Percentiles rank a stretch among this genome's conserved stretches.
Evolutionary conservation across 768 basidiomycete species (phyloP).

Genomic region (Asterophora lycoperdoides): DNA sequence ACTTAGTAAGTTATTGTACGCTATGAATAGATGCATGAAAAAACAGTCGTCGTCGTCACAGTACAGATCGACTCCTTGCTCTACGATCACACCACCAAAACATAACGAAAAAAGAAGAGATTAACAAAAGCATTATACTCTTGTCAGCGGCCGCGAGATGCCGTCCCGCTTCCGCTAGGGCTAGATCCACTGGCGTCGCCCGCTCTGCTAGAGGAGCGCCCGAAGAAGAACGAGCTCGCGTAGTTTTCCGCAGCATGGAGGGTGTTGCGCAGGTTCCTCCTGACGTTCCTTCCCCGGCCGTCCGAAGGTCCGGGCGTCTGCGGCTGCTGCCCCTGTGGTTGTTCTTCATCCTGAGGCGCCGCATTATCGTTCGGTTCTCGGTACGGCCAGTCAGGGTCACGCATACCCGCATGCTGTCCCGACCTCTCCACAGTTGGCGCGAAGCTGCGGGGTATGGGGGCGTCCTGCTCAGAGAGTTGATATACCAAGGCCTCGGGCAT

Average conservation of each 20-base stretch:
- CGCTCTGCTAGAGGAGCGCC: conserved; percentile 35
- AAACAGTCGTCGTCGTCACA: neutral
- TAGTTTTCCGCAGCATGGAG: conserved; percentile 69
- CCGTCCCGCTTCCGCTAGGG: conserved; percentile 9
- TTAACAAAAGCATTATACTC: neutral
- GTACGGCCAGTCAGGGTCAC: conserved; percentile 36
- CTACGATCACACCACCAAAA: neutral
- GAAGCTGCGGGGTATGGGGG: no score
- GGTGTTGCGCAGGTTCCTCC: conserved; percentile 62
- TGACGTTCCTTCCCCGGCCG: conserved; percentile 55
- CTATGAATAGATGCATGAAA: conserved; percentile 3
- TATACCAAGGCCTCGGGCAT: no score
- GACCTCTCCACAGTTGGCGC: no score
- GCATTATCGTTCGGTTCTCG: conserved; percentile 34
- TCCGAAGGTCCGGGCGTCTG: conserved; percentile 28
- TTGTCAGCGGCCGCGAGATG: conserved; percentile 8
- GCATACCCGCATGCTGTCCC: neutral
- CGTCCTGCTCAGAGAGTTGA: no score
- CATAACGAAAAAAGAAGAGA: neutral
- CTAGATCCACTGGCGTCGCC: conserved; percentile 15
- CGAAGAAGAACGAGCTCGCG: conserved; percentile 61
- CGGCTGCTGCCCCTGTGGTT: conserved; percentile 32
- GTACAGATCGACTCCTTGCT: neutral
- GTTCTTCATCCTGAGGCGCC: conserved; percentile 29
- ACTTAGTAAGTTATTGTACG: conserved; percentile 1